Evolutionary conservation across 129 eudicot genomes (phyloP).

Genomic region (Tanacetum coccineum): DNA sequence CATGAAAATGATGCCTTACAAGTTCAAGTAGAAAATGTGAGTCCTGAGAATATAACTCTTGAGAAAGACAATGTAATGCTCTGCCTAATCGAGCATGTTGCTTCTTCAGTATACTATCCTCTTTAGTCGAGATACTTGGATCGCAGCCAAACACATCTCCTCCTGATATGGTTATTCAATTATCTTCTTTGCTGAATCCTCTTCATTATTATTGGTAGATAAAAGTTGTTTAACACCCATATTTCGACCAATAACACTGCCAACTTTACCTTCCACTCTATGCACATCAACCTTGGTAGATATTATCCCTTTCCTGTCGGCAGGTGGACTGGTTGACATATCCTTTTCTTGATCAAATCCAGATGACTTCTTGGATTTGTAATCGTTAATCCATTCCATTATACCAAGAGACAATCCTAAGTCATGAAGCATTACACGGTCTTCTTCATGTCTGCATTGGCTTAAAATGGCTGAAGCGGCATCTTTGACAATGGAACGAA

Average conservation of each 20-base stretch:
- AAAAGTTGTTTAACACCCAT: conserved; percentile 12
- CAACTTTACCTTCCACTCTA: conserved; percentile 23
- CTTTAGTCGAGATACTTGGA: conserved; percentile 46
- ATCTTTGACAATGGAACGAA: conserved; percentile 52
- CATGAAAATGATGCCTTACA: conserved; percentile 35
- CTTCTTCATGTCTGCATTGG: conserved; percentile 53
- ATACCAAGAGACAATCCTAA: conserved; percentile 79
- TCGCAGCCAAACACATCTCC: conserved; percentile 91
- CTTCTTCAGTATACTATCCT: conserved; percentile 64
- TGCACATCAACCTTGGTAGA: conserved; percentile 26
- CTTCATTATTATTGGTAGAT: conserved; percentile 19
- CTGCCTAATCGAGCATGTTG: conserved; percentile 96
- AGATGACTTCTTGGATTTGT: conserved; percentile 30
- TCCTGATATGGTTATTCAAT: conserved; percentile 78
- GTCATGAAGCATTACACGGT: conserved; percentile 78
- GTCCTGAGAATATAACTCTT: conserved; percentile 89
- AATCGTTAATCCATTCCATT: conserved; percentile 80
- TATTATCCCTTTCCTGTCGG: conserved; percentile 22
- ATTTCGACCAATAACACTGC: conserved; percentile 4
- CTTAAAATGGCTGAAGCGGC: conserved; percentile 58
- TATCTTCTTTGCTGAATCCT: conserved; percentile 37
- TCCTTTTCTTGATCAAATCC: conserved; percentile 24
- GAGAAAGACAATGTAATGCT: conserved; percentile 93
- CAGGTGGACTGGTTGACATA: conserved; percentile 20
- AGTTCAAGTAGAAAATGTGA: conserved; percentile 95